phyloP scores from a whole-genome alignment of 768 basidiomycete species.

The Phaeotremella skinneri region DNA sequence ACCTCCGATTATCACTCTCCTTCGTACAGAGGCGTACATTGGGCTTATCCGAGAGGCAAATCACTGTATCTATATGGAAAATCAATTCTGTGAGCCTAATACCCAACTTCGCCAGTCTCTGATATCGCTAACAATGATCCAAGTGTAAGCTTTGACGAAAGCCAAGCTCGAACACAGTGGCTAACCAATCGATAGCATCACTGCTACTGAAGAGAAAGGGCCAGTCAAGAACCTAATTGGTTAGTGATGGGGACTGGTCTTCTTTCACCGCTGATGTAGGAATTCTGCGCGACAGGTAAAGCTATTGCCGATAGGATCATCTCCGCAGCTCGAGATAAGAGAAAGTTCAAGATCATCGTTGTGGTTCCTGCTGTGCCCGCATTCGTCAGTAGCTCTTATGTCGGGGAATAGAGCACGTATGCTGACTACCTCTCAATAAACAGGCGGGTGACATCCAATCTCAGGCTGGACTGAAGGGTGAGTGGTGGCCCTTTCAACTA shows the following conservation, averaged over 20 bases:
- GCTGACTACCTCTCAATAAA: background rate
- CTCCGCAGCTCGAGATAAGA: conserved; percentile 66
- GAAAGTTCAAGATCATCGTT: conserved; percentile 84
- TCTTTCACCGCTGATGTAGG: background rate
- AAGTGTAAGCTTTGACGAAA: conserved; percentile 32
- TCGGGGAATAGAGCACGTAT: background rate
- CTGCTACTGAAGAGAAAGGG: conserved; percentile 63
- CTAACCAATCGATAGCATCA: conserved; percentile 60
- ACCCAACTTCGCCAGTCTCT: background rate
- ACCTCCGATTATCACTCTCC: background rate
- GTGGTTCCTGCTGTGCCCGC: conserved; percentile 88
- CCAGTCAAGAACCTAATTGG: conserved; percentile 79
- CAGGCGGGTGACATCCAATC: conserved; percentile 69
- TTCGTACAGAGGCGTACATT: conserved; percentile 60
- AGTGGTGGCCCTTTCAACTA: background rate
- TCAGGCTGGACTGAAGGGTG: conserved; percentile 53
- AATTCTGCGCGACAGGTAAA: conserved; percentile 45
- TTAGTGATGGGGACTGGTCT: conserved; percentile 4
- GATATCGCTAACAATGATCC: conserved; percentile 20
- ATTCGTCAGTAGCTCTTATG: conserved; percentile 55
- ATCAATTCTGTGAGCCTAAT: conserved; percentile 51
- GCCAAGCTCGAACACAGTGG: background rate
- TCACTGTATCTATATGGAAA: conserved; percentile 86
- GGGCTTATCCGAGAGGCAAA: conserved; percentile 73
- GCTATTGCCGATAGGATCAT: conserved; percentile 82